Conservation (phyloP, 768 basidiomycete species). For the Cyathus striatus region DNA sequence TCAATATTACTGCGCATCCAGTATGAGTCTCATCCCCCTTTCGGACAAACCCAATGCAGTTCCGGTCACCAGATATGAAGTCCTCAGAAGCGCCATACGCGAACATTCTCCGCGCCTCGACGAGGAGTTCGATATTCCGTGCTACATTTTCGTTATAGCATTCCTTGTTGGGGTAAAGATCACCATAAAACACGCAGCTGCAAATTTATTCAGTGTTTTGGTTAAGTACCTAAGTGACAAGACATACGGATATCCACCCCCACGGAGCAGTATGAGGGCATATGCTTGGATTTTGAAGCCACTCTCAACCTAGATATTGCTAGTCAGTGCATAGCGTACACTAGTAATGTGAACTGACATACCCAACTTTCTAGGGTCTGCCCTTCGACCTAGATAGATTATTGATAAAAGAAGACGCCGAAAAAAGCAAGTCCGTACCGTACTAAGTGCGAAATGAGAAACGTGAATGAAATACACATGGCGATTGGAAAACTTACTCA, state of each 20-base stretch:
- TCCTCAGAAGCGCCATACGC: constrained; percentile 65
- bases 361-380: constrained; percentile 85
- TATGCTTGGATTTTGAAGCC: constrained; percentile 83
- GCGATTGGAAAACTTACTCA: constrained; percentile 48
- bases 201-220: neutral
- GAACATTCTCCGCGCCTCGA: constrained; percentile 56
- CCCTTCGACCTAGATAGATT: constrained; percentile 45
- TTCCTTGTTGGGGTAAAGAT: constrained; percentile 69
- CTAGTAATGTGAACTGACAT: no score
- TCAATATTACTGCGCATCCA: constrained; percentile 71
- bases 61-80: constrained; percentile 44
- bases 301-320: constrained; percentile 54
- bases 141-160: constrained; percentile 55
- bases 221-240: constrained; percentile 1
- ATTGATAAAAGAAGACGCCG: neutral
- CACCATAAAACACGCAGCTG: constrained; percentile 87
- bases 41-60: constrained; percentile 77
- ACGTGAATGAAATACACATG: constrained; percentile 2
- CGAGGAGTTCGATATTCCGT: constrained; percentile 45
- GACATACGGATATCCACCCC: constrained; percentile 69
- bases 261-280: constrained; percentile 69
- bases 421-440: constrained; percentile 35
- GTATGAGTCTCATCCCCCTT: constrained; percentile 46
- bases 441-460: constrained; percentile 32
- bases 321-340: no score